A percentile compares a stretch with the other conserved stretches of the same genome.
These are phyloP conservation scores for Xylogone sp. DNA, from an alignment of 2,329 filamentous ascomycete species.

Conservation along the genomic window DNA sequence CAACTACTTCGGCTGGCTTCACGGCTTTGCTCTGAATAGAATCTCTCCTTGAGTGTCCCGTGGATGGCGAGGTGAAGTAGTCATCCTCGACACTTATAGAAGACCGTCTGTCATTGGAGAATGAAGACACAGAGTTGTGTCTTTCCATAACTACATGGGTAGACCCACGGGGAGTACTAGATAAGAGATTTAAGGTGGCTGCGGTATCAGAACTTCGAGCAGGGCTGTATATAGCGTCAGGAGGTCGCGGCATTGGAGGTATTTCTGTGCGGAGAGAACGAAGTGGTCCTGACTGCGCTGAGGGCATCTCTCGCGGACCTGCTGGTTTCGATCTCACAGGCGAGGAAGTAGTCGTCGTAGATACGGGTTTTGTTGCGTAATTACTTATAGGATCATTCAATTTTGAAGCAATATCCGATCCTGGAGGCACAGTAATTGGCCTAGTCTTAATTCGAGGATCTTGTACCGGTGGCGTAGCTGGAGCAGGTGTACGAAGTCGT, in stretches of 20 bases:
- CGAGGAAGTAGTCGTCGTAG: not conserved
- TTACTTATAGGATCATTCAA: conserved; percentile 2
- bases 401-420: not conserved
- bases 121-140: conserved; percentile 19
- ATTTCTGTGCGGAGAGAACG: conserved; percentile 19
- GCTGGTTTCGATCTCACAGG: conserved; percentile 7
- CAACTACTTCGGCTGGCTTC: not conserved
- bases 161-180: conserved; percentile 20
- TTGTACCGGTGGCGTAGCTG: conserved; percentile 38
- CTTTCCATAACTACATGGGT: conserved; percentile 17
- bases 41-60: conserved; percentile 6
- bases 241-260: conserved; percentile 27
- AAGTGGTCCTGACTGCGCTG: conserved; percentile 14
- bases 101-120: conserved; percentile 19
- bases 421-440: conserved; percentile 33
- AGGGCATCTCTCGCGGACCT: conserved; percentile 27
- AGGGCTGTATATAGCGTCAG: conserved; percentile 32
- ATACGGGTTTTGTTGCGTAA: not conserved
- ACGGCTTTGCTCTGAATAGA: not conserved
- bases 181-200: conserved; percentile 17
- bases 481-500: conserved; percentile 40
- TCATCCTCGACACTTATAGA: conserved; percentile 13
- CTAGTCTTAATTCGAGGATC: conserved; percentile 51
- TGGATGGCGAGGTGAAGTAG: conserved; percentile 20
- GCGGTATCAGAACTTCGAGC: conserved; percentile 22